Evolutionary conservation across 176 grass and related monocot species (phyloP).

Genomic region (Cymbopogon citratus): DNA sequence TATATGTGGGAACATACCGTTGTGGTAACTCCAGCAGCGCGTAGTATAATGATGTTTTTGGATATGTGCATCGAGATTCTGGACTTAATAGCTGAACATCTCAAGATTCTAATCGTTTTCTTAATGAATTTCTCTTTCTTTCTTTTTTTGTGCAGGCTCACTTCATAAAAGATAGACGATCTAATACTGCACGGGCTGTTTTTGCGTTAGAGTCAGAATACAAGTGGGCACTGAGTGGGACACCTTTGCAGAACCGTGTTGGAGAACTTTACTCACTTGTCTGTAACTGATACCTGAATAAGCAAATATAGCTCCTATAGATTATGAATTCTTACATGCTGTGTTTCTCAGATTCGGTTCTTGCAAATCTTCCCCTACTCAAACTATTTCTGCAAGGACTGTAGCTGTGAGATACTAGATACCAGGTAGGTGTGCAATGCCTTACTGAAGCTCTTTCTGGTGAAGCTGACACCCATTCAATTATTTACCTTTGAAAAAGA

Average conservation of each 20-base stretch:
- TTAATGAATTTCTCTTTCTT: slow-evolving; percentile 7
- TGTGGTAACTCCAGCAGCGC: not conserved
- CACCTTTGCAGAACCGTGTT: slow-evolving; percentile 92
- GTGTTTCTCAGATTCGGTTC: slow-evolving; percentile 79
- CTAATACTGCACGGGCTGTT: slow-evolving; percentile 85
- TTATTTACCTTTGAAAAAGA: not conserved
- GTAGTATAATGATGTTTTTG: not conserved
- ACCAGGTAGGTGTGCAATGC: slow-evolving; percentile 40
- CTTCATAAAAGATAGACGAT: slow-evolving; percentile 87
- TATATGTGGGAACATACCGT: not conserved
- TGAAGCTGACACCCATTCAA: not conserved
- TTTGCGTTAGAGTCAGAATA: slow-evolving; percentile 75
- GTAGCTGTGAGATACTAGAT: slow-evolving; percentile 71
- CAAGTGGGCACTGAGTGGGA: slow-evolving; percentile 98
- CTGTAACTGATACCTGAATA: slow-evolving; percentile 19
- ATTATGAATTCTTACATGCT: slow-evolving; percentile 21
- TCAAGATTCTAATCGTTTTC: not conserved
- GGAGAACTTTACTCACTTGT: slow-evolving; percentile 99
- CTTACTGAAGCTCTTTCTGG: slow-evolving; percentile 1
- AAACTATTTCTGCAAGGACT: slow-evolving; percentile 94
- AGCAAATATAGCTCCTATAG: slow-evolving; percentile 23
- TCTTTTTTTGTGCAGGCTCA: slow-evolving; percentile 54
- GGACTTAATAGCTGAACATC: not conserved
- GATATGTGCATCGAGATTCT: not conserved
- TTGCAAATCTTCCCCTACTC: slow-evolving; percentile 92